Evolutionary conservation across 257 asterid species (phyloP).

Genomic region (Nicotiana benthamiana): DNA sequence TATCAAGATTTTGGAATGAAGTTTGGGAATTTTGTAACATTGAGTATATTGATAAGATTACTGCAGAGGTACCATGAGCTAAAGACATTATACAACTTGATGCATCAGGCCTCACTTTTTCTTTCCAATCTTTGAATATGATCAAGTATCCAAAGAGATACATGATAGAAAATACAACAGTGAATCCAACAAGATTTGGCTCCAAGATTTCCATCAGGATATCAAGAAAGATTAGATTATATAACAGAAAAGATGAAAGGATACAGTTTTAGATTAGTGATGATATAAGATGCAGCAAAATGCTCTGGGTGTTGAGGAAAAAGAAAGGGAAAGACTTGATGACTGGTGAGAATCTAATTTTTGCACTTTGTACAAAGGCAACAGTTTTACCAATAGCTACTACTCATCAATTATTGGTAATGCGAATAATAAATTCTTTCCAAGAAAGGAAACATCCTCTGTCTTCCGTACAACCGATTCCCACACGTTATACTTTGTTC

Average conservation of each 20-base stretch:
- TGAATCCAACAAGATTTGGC: constrained; percentile 21
- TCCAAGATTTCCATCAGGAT: not conserved
- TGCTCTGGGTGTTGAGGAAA: not conserved
- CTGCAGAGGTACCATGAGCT: constrained; percentile 54
- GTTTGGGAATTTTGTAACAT: constrained; percentile 19
- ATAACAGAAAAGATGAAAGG: not conserved
- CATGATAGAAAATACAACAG: constrained; percentile 34
- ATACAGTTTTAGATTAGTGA: too few species aligned
- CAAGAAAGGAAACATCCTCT: not conserved
- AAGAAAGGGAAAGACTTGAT: not conserved
- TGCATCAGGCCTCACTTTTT: constrained; percentile 39
- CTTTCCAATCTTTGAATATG: constrained; percentile 50
- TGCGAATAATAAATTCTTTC: not conserved
- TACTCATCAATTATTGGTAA: not conserved
- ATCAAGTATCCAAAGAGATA: constrained; percentile 37
- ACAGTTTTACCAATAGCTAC: not conserved
- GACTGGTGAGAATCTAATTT: not conserved
- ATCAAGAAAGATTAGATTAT: not conserved
- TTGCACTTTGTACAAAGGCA: not conserved
- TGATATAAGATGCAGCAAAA: not conserved
- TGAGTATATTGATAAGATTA: constrained; percentile 36
- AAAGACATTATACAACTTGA: constrained; percentile 66
- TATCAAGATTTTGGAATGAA: constrained; percentile 16
- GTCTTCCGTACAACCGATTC: not conserved
- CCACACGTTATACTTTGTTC: constrained; percentile 21